These are phyloP conservation scores for Dryadomyces quercivorus DNA, from an alignment of 2,329 filamentous ascomycete species.

Conservation along the genomic window DNA sequence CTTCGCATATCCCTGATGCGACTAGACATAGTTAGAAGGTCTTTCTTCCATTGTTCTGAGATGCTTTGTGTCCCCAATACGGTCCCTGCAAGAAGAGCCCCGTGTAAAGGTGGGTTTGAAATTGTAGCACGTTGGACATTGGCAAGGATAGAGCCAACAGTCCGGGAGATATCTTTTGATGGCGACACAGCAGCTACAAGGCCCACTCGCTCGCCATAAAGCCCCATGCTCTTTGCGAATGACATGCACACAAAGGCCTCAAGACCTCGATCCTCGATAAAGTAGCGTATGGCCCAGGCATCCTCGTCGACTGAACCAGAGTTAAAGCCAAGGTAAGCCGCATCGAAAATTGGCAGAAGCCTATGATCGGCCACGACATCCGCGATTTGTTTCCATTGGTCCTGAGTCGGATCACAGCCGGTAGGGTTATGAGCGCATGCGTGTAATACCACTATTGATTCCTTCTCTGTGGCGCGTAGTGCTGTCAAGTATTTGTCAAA, in stretches of 20 bases:
- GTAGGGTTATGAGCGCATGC: constrained; percentile 97
- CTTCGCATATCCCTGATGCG: constrained; percentile 87
- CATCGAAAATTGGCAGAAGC: constrained; percentile 97
- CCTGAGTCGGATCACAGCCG: constrained; percentile 82
- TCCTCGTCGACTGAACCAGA: constrained; percentile 77
- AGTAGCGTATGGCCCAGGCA: constrained; percentile 82
- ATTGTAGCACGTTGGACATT: constrained; percentile 95
- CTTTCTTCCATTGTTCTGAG: constrained; percentile 82
- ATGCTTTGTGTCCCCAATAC: constrained; percentile 70
- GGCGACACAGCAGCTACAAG: constrained; percentile 87
- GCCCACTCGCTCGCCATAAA: constrained; percentile 91
- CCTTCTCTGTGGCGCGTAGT: constrained; percentile 14
- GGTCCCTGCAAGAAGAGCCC: constrained; percentile 71
- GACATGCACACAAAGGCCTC: constrained; percentile 79
- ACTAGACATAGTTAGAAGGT: constrained; percentile 85
- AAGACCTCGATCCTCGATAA: constrained; percentile 71
- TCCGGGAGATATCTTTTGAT: constrained; percentile 51
- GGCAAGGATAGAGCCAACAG: constrained; percentile 75
- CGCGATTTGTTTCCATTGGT: constrained; percentile 90
- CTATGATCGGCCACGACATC: constrained; percentile 59
- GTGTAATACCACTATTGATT: constrained; percentile 80
- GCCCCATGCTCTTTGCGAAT: constrained; percentile 94
- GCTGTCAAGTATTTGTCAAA: too few relatives aligned
- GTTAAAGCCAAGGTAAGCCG: constrained; percentile 93
- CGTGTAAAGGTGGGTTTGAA: constrained; percentile 88